Evolutionary conservation across 2,329 filamentous ascomycete genomes (phyloP).

Genomic region (Phialophora expanda): DNA sequence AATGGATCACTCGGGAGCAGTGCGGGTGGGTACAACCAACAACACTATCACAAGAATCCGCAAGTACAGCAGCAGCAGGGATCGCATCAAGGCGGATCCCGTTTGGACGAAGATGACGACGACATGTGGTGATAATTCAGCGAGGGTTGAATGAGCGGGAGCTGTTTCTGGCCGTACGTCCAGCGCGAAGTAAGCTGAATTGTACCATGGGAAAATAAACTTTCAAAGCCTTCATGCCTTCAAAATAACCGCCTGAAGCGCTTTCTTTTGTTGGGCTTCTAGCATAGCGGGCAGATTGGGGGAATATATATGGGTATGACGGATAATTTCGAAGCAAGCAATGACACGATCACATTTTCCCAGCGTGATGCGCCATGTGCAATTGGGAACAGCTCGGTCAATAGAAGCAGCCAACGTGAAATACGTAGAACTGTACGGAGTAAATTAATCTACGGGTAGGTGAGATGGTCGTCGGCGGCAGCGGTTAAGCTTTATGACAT

Average conservation of each 20-base stretch:
- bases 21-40: slow-evolving; percentile 36
- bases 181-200: not conserved
- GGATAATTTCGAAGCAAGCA: slow-evolving; percentile 17
- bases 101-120: slow-evolving; percentile 52
- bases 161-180: not conserved
- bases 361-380: not conserved
- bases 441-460: too few relatives aligned
- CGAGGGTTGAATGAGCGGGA: not conserved
- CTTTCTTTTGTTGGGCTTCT: slow-evolving; percentile 14
- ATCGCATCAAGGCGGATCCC: slow-evolving; percentile 46
- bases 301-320: slow-evolving; percentile 11
- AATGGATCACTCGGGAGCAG: slow-evolving; percentile 44
- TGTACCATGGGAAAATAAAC: not conserved
- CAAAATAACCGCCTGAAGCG: not conserved
- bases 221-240: not conserved
- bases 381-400: not conserved
- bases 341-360: slow-evolving; percentile 5
- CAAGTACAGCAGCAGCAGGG: slow-evolving; percentile 43
- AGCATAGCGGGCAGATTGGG: slow-evolving; percentile 30
- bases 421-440: too few relatives aligned
- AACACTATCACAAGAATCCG: slow-evolving; percentile 33
- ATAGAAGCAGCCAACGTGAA: not conserved
- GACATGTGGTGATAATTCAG: slow-evolving; percentile 55
- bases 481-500: not conserved
- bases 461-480: not conserved